Evolutionary conservation across 2,329 filamentous ascomycete species (phyloP).

Genomic region (Fusarium sulawesiense): DNA sequence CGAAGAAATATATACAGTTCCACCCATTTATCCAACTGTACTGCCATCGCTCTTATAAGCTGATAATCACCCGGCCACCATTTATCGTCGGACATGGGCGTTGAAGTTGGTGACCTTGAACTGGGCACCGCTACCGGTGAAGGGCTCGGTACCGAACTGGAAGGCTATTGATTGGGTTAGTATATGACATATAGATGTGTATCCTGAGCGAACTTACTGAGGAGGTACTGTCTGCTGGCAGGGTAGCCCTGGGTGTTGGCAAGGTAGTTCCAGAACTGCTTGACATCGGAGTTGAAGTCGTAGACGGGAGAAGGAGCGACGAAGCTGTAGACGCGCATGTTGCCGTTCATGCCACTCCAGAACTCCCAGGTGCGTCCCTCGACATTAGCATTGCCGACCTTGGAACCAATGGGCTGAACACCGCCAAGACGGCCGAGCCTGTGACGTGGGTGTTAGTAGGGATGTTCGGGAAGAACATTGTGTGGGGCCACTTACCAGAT

Average conservation of each 20-base stretch:
- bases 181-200: fast-evolving
- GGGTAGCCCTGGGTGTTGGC: slow-evolving; percentile 14
- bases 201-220: background rate
- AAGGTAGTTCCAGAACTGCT: slow-evolving; percentile 27
- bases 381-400: slow-evolving; percentile 1
- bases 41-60: background rate
- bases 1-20: background rate
- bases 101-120: slow-evolving; percentile 25
- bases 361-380: slow-evolving; percentile 19
- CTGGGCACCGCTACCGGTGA: slow-evolving; percentile 10
- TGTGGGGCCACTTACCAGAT: slow-evolving; percentile 8
- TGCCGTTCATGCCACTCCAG: slow-evolving; percentile 16
- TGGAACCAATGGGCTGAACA: slow-evolving; percentile 19
- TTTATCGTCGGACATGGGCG: slow-evolving; percentile 2
- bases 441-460: background rate
- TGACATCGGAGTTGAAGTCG: slow-evolving; percentile 24
- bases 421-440: slow-evolving; percentile 9
- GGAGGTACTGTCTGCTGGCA: slow-evolving; percentile 13
- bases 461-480: too few relatives aligned
- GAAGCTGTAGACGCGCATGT: slow-evolving; percentile 24
- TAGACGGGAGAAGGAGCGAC: slow-evolving; percentile 5
- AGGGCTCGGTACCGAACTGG: slow-evolving; percentile 20
- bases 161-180: background rate
- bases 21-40: fast-evolving
- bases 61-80: background rate